Conservation (phyloP, 1,284 basidiomycete species). For the Ceratobasidium papillatum region DNA sequence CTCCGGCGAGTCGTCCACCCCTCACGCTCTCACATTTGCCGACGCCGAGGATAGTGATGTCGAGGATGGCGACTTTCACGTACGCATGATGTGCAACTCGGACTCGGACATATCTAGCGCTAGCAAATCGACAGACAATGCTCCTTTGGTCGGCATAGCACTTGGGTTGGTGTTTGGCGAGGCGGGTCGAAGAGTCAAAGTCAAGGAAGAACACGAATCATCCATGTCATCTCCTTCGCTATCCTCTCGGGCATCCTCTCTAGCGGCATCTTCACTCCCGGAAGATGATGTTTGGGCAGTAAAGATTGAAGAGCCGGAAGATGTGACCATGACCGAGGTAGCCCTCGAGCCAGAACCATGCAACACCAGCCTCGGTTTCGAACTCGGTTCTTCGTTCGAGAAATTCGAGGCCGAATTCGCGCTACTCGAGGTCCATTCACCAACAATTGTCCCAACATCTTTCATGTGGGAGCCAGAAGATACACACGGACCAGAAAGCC, state of each 20-base stretch:
- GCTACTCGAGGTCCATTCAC: slow-evolving; percentile 25
- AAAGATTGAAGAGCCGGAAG: slow-evolving; percentile 34
- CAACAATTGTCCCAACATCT: slow-evolving; percentile 4
- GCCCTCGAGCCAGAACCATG: slow-evolving; percentile 30
- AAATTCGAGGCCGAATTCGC: slow-evolving; percentile 27
- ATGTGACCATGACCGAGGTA: slow-evolving; percentile 16
- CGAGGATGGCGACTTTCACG: slow-evolving; percentile 46
- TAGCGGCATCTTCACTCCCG: slow-evolving; percentile 29
- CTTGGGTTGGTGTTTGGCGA: slow-evolving; percentile 1
- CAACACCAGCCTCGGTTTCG: slow-evolving; percentile 22
- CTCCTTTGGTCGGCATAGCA: slow-evolving; percentile 24
- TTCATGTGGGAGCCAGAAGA: slow-evolving; percentile 16
- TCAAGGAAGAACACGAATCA: slow-evolving; percentile 23
- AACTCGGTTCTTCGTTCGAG: background rate
- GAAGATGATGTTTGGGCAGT: slow-evolving; percentile 38
- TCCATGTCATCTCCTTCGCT: slow-evolving; percentile 34
- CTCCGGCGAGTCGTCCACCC: slow-evolving; percentile 2
- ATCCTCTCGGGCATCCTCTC: slow-evolving; percentile 31
- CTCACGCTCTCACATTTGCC: slow-evolving; percentile 47
- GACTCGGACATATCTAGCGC: slow-evolving; percentile 4
- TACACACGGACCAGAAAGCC: slow-evolving; percentile 23
- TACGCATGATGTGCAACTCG: slow-evolving; percentile 34
- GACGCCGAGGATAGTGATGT: slow-evolving; percentile 49
- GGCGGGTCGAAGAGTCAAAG: slow-evolving; percentile 3
- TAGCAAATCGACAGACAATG: background rate